Evolutionary conservation across 805 yeast species (phyloP), one percentile per base, ranked within the genome.

Genomic region (Candida coquimbonensis): DNA sequence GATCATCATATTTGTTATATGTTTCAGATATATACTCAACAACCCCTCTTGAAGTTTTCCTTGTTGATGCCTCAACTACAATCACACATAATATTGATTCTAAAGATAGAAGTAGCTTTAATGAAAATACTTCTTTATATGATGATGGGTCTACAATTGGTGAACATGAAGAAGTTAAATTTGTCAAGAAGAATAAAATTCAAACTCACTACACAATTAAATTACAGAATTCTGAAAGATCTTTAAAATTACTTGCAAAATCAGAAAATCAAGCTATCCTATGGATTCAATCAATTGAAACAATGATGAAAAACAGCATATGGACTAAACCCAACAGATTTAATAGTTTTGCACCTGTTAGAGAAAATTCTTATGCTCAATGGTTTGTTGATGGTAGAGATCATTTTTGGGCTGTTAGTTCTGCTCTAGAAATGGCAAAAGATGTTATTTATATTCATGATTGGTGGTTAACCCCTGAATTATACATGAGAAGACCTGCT

Each of bases 351-450:
- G 96, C 98, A 0, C 99, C 99, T 0, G 80, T 91, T 0, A 70
- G 99, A 53, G 64, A 79, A 21, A 80, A 88, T 53, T 87, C 87
- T 47, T 86, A 78, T 67, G 96, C 96, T 12, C 96, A 93, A 62
- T 91, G 96, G 93, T 82, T 93, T 68, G 98, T 93, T 5, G 99
- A 93, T 65, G 96, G 85, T 5, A 74, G 99, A 57, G 99, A 93
- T 64, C 87, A 93, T 63, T 84, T 88, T 69, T 93, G 98, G 97
- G 95, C 97, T 1, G 81, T 89, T 3, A 85, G 96, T 29, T 81
- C 89, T 11, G 99, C 98, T 0, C 69, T 93, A 45, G 88, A 85
- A 53, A 83, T 87, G 86, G 98, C 99, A 0, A 81, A 81, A 53
- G 98, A 93, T 69, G 91, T 85, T 1, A 83, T 93, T 32, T 93